phyloP scores from a whole-genome alignment of 305 asterid genomes.

The Fraxinus latifolia region DNA sequence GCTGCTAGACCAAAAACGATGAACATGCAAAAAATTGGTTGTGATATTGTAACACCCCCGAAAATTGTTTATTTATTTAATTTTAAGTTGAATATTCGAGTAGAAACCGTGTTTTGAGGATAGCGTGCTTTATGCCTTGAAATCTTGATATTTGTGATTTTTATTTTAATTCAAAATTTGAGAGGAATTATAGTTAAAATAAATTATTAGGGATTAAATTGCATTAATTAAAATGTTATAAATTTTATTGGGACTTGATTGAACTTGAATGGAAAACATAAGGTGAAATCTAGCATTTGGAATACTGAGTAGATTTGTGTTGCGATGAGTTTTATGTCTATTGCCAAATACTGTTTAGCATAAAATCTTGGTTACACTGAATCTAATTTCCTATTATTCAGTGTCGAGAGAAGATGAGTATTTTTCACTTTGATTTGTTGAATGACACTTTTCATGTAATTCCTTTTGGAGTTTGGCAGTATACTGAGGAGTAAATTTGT shows the following conservation, averaged over 20 bases:
- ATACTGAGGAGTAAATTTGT: not conserved
- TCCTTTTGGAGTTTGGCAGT: not conserved
- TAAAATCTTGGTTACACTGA: not conserved
- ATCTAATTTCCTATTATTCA: not conserved
- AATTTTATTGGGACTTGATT: not conserved
- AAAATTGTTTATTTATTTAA: no score
- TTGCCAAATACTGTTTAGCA: not conserved
- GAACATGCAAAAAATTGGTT: no score
- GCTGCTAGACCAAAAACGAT: not conserved
- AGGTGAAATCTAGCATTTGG: not conserved
- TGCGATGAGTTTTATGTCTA: not conserved
- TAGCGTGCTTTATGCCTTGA: not conserved
- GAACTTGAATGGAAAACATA: not conserved
- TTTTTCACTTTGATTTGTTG: not conserved
- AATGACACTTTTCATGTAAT: not conserved
- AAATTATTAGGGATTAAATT: not conserved
- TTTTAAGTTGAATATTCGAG: not conserved
- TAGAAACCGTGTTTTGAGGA: not conserved
- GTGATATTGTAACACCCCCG: not conserved
- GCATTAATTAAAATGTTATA: not conserved
- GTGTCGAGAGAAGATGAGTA: not conserved
- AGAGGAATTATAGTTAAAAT: not conserved
- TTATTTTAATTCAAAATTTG: not conserved
- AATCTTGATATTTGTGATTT: not conserved
- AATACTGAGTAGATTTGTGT: not conserved